These are phyloP conservation scores for Kuraishia ogatae DNA, from an alignment of 805 yeast species.

Conservation along the genomic window DNA sequence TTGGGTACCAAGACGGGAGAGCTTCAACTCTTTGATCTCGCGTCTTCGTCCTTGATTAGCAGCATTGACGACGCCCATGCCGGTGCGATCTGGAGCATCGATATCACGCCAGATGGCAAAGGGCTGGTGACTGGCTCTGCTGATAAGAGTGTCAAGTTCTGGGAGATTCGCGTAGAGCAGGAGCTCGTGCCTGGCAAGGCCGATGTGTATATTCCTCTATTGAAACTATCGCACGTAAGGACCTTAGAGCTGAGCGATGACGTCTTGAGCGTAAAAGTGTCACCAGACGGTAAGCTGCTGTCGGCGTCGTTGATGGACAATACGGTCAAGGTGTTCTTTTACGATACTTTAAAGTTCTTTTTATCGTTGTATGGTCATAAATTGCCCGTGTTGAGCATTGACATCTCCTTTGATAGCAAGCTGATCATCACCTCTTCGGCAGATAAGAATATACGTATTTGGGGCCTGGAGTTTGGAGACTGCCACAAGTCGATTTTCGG, in stretches of 20 bases:
- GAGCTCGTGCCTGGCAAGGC: conserved; percentile 66
- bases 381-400: conserved; percentile 87
- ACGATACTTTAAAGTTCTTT: conserved; percentile 80
- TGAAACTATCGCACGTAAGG: conserved; percentile 64
- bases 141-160: conserved; percentile 82
- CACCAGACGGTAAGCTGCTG: conserved; percentile 68
- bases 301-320: conserved; percentile 85
- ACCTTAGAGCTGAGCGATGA: conserved; percentile 86
- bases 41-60: conserved; percentile 68
- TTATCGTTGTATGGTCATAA: conserved; percentile 93
- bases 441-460: conserved; percentile 92
- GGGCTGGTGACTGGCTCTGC: conserved; percentile 87
- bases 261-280: conserved; percentile 66
- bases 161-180: conserved; percentile 70
- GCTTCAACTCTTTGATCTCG: conserved; percentile 77
- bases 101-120: conserved; percentile 78
- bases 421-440: conserved; percentile 89
- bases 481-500: conserved; percentile 96
- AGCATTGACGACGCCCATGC: conserved; percentile 68
- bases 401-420: conserved; percentile 84
- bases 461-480: conserved; percentile 99
- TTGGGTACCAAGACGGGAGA: conserved; percentile 86
- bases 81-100: conserved; percentile 86
- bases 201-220: conserved; percentile 30
- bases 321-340: conserved; percentile 90